Base-by-base conservation (phyloP, 2,329 filamentous ascomycete species). In the Microcyclospora pomicola region DNA sequence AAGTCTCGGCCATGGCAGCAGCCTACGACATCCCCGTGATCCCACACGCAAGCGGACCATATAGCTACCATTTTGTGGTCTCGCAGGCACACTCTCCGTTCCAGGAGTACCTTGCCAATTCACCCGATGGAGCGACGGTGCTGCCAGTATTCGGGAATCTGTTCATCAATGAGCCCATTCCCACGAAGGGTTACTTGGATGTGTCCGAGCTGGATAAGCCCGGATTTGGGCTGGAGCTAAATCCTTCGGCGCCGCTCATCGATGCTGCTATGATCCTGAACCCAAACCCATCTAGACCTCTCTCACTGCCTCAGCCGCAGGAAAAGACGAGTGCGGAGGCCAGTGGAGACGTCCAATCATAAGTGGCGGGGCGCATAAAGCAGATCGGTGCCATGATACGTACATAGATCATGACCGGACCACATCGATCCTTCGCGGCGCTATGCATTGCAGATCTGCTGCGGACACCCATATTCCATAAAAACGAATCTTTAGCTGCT, bases 101-200 rank as follows among this genome's bases (percentile, higher is more conserved):
- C 71, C 87, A 95, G 61, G 87, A 95, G 62, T 95, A 95, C 56
- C 72, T 95, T 15, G 87, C 87, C 49, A 94, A 94, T 65, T 93
- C 85, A 2, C 75, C 86, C 1, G 86, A 95, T 52, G 87, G 87
- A 35, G 83, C 85, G 67, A 86, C 77, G 44, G 87, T 95, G 13
- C 66, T 88, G 44, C 87, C 87, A 2, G 87, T 95, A 6, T 95
- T 95, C 60, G 87, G 87, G 28, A 82, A 93, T 51, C 68, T 95
- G 36, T 95, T 94, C 63, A 54, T 82, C 28, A 86, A 94, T 59
- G 87, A 95, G 65, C 86, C 86, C 5, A 88, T 95, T 42, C 86
- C 86, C 1, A 75, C 69, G 10, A 79, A 85, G 51, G 87, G 87
- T 1, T 92, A 76, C 60, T 68, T 95, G 35, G 82, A 85, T 44